Evolutionary conservation across 352 stramenopile genomes (phyloP), one percentile per base, ranked within the genome.

Genomic region (Phytophthora lateralis): DNA sequence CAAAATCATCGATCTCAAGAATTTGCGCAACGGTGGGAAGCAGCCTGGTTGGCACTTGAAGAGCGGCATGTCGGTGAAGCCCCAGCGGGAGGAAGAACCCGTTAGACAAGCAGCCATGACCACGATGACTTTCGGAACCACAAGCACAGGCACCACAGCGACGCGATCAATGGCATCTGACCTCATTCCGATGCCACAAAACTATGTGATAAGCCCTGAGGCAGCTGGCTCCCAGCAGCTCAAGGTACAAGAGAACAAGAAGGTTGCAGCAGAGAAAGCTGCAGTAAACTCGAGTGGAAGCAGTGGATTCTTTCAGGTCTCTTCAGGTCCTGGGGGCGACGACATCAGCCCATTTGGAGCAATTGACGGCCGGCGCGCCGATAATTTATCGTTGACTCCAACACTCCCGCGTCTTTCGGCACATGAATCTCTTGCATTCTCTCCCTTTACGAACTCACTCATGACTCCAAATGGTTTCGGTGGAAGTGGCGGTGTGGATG

Each of bases 1-100:
- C 30, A 80, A 75, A 50, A 57, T 75, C 14, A 70, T 80, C 20
- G 56, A 80, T 29, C 38, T 80, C 5, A 73, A 69, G 56, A 64
- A 59, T 9, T 45, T 80, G 17, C 47, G 61, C 11, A 50, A 41
- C 45, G 60, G 49, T n/a, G 38, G 35, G 2, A 63, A 60, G 37
- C 39, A 41, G 7, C 24, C 47, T 26, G 63, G 39, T 4, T 69
- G 46, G 37, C 59, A 65, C n/a, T 21, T 51, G 18, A 32, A 67
- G 51, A 42, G 44, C 2, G 30, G 58, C 9, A 18, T 15, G 3
- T 17, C 45, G 20, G 14, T 60, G 15, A 45, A 43, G 10, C 32
- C 24, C 34, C 50, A 63, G 6, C 46, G 32, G 1, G 63, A 72
- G 9, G 45, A 41, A 24, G 17, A 63, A 15, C 44, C 45, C 2